phyloP scores from a whole-genome alignment of 2,329 filamentous ascomycete genomes.

The Chrysoporthe deuterocubensis region DNA sequence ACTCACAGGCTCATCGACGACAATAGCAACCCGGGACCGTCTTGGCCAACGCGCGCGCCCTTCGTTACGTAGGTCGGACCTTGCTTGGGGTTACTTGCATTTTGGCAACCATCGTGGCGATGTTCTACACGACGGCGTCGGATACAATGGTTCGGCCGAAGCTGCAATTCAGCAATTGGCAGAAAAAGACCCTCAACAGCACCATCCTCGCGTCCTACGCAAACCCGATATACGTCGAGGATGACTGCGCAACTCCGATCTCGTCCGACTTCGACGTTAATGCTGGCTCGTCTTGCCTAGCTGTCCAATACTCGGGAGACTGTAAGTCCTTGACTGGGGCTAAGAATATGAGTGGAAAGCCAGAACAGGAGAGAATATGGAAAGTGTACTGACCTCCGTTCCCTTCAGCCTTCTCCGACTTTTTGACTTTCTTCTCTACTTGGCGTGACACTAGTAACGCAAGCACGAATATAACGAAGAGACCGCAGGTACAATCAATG shows the following conservation, averaged over 20 bases:
- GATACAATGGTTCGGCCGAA: conserved; percentile 77
- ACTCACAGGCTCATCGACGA: not conserved
- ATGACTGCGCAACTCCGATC: conserved; percentile 67
- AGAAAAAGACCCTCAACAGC: conserved; percentile 55
- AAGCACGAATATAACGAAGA: conserved; percentile 44
- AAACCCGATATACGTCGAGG: conserved; percentile 60
- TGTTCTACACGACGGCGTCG: conserved; percentile 77
- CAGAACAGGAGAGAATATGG: too few species aligned
- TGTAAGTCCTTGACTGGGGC: conserved; percentile 37
- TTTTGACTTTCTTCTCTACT: conserved; percentile 61
- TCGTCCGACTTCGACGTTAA: conserved; percentile 42
- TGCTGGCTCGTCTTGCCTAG: conserved; percentile 63
- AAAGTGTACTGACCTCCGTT: conserved; percentile 15
- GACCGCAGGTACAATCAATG: conserved; percentile 65
- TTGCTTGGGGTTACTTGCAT: conserved; percentile 68
- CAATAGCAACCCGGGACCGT: conserved; percentile 68
- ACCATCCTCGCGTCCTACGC: conserved; percentile 65
- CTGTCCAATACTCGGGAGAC: conserved; percentile 71
- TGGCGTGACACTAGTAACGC: conserved; percentile 57
- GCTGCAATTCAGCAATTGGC: conserved; percentile 61
- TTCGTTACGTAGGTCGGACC: conserved; percentile 66
- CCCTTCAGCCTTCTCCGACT: conserved; percentile 64
- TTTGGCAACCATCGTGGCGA: conserved; percentile 65
- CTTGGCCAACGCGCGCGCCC: conserved; percentile 68
- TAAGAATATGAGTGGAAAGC: not conserved